A percentile compares a stretch with the other conserved stretches of the same genome.
Evolutionary conservation across 495 filamentous ascomycete genomes (phyloP).

Genomic region (Trichoderma erinaceum): DNA sequence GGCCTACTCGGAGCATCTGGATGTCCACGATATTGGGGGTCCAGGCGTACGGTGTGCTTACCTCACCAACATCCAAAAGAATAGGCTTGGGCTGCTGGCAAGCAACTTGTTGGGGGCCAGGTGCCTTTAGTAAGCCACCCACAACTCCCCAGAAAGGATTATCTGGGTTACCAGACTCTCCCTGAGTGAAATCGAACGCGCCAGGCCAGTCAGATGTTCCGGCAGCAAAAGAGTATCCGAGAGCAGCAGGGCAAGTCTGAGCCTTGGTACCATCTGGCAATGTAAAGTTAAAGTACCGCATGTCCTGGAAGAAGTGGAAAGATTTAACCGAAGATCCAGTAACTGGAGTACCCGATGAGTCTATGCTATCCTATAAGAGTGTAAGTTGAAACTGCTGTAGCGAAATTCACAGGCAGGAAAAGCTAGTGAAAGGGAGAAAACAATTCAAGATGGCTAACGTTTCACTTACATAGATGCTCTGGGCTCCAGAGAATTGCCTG

Average conservation of each 20-base stretch:
- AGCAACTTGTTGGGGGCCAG: conserved; percentile 59
- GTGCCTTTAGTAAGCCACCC: conserved; percentile 60
- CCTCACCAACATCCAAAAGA: conserved; percentile 81
- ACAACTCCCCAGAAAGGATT: conserved; percentile 84
- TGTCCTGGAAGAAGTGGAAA: conserved; percentile 65
- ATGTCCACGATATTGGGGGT: conserved; percentile 87
- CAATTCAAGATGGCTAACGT: not conserved
- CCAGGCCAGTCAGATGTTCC: conserved; percentile 92
- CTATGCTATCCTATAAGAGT: conserved; percentile 29
- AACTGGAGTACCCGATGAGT: conserved; percentile 40
- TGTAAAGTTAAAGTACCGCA: conserved; percentile 54
- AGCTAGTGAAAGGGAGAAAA: not conserved
- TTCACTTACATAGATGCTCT: conserved; percentile 50
- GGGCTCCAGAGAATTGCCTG: conserved; percentile 60
- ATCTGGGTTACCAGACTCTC: conserved; percentile 59
- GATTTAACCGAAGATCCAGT: conserved; percentile 49
- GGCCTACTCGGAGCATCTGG: conserved; percentile 83
- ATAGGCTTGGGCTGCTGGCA: conserved; percentile 87
- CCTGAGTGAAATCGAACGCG: conserved; percentile 89
- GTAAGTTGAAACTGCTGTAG: conserved; percentile 18
- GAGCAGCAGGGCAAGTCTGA: conserved; percentile 78
- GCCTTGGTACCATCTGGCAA: conserved; percentile 68
- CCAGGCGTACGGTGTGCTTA: conserved; percentile 75
- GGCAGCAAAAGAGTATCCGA: conserved; percentile 91
- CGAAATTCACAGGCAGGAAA: not conserved